Evolutionary conservation across 352 stramenopile genomes (phyloP).

Genomic region (Phytophthora litchii): DNA sequence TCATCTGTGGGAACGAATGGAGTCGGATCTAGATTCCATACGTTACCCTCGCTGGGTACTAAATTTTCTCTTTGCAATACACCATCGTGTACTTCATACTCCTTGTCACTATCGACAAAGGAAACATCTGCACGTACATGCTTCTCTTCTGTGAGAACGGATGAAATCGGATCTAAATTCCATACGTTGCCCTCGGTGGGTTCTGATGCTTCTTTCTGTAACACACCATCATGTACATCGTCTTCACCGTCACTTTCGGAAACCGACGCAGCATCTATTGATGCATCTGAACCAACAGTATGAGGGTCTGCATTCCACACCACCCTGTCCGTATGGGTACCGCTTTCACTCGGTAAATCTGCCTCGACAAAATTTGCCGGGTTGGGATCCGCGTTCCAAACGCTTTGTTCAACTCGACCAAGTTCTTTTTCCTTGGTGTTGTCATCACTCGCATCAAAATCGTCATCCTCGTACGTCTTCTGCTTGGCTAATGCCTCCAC

Average conservation of each 20-base stretch:
- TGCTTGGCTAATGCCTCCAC: slow-evolving; percentile 1
- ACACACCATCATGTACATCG: slow-evolving; percentile 1
- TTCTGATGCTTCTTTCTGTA: neutral
- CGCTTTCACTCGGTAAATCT: neutral
- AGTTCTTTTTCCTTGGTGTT: neutral
- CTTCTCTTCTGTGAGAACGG: neutral
- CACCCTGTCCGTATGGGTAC: neutral
- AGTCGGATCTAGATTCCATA: slow-evolving; percentile 29
- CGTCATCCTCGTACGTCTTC: slow-evolving; percentile 39
- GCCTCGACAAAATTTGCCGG: neutral
- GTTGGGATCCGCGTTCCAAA: slow-evolving; percentile 29
- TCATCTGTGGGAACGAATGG: slow-evolving; percentile 2
- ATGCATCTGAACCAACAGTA: neutral
- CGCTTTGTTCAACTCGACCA: neutral
- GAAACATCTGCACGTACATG: neutral
- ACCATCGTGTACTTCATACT: slow-evolving; percentile 4
- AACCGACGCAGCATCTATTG: neutral
- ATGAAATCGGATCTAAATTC: slow-evolving; percentile 23
- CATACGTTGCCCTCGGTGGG: slow-evolving; percentile 12
- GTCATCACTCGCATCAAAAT: slow-evolving; percentile 35
- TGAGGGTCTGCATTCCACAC: slow-evolving; percentile 29
- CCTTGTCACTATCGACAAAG: slow-evolving; percentile 3
- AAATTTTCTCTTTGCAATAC: neutral
- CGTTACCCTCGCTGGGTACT: slow-evolving; percentile 6
- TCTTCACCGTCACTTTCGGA: slow-evolving; percentile 2